Evolutionary conservation across 176 grass and related monocot genomes (phyloP), one percentile per base, ranked within the genome.

Genomic region (Zea luxurians): DNA sequence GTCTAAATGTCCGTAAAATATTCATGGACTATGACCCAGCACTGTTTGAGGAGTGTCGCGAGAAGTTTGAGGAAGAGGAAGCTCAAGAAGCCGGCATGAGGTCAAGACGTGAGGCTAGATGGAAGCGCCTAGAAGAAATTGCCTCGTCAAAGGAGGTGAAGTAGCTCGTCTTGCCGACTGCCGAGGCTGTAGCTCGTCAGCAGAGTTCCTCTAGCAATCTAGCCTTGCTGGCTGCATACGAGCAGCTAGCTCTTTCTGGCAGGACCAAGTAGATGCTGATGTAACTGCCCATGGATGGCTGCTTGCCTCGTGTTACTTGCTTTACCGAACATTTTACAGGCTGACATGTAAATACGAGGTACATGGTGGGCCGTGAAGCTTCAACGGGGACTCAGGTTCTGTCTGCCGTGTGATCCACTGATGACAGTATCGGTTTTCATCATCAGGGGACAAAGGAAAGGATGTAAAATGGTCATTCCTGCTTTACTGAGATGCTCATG

Each of bases 11-110:
- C 44, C 84, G 78, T 13, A 93, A 93, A 77, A 78, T 89, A 82
- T 93, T 89, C 48, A 21, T 89, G 67, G 87, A 89, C 63, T 63
- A 87, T 76, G 90, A 93, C 48, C 84, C 82, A 4, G 61, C 64
- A 74, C 78, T 89, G 44, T 93, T 89, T 60, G 74, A 86, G 81
- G 78, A 82, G 58, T 93, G 81, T 50, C 79, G 75, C 38, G 87
- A 87, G 43, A 93, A 93, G 78, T 93, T 89, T 61, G 81, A 89
- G 82, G 87, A 93, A 62, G 87, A 89, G 10, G 78, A 93, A 89
- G 47, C 84, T 48, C 82, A 82, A 87, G 81, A 78, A 81, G 76
- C 53, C 42, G 38, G 35, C 1, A 11, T 85, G 45, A 81, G 48
- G 41, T 85, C 81, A 48, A 89, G 85, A 76, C 84, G 87, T 65